Percentiles rank a stretch among this genome's conserved stretches.
Evolutionary conservation across 2,329 filamentous ascomycete genomes (phyloP).

Genomic region (Didymella sp.): DNA sequence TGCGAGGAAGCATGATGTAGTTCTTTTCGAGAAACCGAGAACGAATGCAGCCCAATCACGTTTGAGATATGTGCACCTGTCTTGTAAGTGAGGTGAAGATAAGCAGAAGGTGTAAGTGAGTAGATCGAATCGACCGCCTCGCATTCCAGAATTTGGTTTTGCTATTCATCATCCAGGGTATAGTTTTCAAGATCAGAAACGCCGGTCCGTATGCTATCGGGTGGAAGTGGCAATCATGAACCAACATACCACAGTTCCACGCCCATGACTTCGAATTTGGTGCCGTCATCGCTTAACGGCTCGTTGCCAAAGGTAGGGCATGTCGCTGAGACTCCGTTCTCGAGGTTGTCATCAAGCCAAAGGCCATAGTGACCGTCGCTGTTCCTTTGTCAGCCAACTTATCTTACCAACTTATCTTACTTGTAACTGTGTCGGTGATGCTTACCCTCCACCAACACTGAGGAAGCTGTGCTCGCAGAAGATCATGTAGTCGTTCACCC

Average conservation of each 20-base stretch:
- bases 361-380: slow-evolving; percentile 87
- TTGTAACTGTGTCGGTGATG: slow-evolving; percentile 1
- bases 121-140: no score
- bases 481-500: slow-evolving; percentile 95
- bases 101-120: no score
- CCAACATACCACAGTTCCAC: slow-evolving; percentile 96
- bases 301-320: slow-evolving; percentile 97
- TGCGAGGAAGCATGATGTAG: no score
- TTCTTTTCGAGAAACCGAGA: no score
- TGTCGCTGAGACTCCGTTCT: slow-evolving; percentile 79
- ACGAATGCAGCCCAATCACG: no score
- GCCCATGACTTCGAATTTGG: slow-evolving; percentile 88
- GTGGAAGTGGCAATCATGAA: slow-evolving; percentile 21
- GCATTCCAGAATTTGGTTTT: no score
- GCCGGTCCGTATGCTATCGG: no score
- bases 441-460: slow-evolving; percentile 79
- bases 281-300: slow-evolving; percentile 87
- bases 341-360: slow-evolving; percentile 88
- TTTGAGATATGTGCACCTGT: no score
- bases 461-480: slow-evolving; percentile 87
- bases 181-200: no score
- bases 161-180: no score
- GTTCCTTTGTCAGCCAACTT: slow-evolving; percentile 12
- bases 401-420: no score
- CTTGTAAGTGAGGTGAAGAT: no score